Percentiles rank a stretch among this genome's conserved stretches.
These are phyloP conservation scores for Fusarium anthophilum DNA, from an alignment of 2,329 filamentous ascomycete species.

Conservation along the genomic window DNA sequence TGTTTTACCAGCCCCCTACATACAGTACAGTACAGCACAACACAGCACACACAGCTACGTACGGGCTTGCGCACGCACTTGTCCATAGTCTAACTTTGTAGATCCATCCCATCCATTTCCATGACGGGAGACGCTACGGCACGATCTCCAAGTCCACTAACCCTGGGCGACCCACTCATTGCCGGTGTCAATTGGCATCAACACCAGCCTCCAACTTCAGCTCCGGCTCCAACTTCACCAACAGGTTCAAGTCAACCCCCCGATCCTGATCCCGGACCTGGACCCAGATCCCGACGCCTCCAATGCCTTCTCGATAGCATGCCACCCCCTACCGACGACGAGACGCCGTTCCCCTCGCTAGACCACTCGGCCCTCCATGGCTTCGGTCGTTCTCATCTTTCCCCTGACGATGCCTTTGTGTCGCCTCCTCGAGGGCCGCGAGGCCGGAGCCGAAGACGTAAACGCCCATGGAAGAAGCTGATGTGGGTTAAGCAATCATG, in stretches of 20 bases:
- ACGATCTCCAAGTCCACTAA: constrained; percentile 34
- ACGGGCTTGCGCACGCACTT: not conserved
- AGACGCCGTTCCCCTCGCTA: constrained; percentile 49
- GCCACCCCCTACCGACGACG: constrained; percentile 52
- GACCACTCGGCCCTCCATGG: constrained; percentile 44
- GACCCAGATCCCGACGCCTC: constrained; percentile 1
- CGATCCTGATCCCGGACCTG: not conserved
- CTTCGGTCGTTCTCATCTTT: constrained; percentile 73
- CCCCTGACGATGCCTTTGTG: constrained; percentile 85
- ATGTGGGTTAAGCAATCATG: constrained; percentile 98
- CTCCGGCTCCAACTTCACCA: not conserved
- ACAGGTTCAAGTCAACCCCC: constrained; percentile 1
- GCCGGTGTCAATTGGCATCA: constrained; percentile 30
- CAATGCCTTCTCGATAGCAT: constrained; percentile 41
- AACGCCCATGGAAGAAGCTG: constrained; percentile 90
- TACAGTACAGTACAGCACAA: not conserved
- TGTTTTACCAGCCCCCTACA: not conserved
- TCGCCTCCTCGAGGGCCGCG: constrained; percentile 67
- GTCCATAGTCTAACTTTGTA: not conserved
- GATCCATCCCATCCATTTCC: constrained; percentile 7
- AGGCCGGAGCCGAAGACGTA: constrained; percentile 73
- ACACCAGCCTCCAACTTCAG: constrained; percentile 12
- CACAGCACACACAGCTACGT: not conserved
- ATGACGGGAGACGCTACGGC: constrained; percentile 22
- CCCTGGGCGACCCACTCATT: constrained; percentile 28